phyloP scores from a whole-genome alignment of 768 basidiomycete genomes.

The Tricholoma saponaceum region DNA sequence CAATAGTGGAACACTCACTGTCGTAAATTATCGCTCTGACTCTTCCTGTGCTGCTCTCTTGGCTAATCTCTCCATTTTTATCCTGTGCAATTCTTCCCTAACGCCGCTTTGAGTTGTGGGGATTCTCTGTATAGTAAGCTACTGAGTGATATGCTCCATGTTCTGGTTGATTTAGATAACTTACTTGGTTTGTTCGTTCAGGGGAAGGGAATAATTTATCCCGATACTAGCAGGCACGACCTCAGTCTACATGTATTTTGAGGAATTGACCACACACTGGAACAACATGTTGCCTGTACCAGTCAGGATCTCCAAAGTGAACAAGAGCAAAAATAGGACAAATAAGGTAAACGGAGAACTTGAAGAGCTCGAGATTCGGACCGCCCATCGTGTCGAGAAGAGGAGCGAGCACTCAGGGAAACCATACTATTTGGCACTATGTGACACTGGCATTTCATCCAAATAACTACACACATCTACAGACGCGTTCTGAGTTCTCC shows the following conservation, averaged over 20 bases:
- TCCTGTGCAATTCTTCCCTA: conserved; percentile 66
- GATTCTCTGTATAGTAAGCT: conserved; percentile 36
- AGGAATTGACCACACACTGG: conserved; percentile 43
- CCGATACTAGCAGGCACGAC: conserved; percentile 48
- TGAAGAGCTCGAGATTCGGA: conserved; percentile 86
- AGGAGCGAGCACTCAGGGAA: no score
- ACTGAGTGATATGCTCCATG: conserved; percentile 1
- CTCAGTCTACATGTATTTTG: neutral
- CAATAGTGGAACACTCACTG: neutral
- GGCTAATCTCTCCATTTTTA: conserved; percentile 55
- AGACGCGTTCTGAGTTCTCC: no score
- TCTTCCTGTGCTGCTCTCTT: conserved; percentile 43
- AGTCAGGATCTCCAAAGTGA: conserved; percentile 85
- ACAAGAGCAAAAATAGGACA: conserved; percentile 77
- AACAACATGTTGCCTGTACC: conserved; percentile 76
- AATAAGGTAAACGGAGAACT: conserved; percentile 83
- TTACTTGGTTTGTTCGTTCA: conserved; percentile 51
- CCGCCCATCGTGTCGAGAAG: conserved; percentile 28
- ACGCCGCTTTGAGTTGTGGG: conserved; percentile 65
- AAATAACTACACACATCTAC: neutral
- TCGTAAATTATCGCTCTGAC: conserved; percentile 8
- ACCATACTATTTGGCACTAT: neutral
- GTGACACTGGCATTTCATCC: neutral
- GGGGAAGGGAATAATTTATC: conserved; percentile 66
- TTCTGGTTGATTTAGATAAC: neutral